Base-by-base conservation (phyloP, 805 yeast genomes). In the Starmerella stigmatis region DNA sequence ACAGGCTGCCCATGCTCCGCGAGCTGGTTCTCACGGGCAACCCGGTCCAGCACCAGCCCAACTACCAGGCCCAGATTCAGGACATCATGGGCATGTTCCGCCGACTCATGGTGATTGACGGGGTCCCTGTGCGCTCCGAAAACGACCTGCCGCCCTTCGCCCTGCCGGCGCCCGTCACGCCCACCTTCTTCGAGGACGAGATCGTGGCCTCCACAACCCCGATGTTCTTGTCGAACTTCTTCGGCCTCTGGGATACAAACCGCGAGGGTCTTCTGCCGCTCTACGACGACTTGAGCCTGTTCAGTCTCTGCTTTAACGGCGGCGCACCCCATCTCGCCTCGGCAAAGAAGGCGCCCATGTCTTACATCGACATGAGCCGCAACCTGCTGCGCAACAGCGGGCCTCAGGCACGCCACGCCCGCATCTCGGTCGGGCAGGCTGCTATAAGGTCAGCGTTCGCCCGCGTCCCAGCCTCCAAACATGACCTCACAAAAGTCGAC, bases 241-340 rank as follows among this genome's bases (percentile, higher is more conserved):
- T 83, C 47, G 76, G 78, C 44, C 65, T 81, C 40, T 92, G 94
- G 94, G 98, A 92, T 65, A 56, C 72, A 5, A 78, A 83, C 58
- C 68, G 98, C 48, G 57, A 70, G 9, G 88, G 80, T 46, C 67
- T 92, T 40, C 60, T 81, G 61, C 71, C 73, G 34, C 67, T 92
- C 25, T 92, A 92, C 60, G 85, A 92, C 43, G 74, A 75, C 39
- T 81, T 80, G 57, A 85, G 96, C 0, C 84, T 81, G 59, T 89
- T 92, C 57, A 86, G 96, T 0, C 60, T 81, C 44, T 81, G 83
- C 49, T 76, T 80, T 19, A 94, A 86, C 63, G 68, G 84, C 1
- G 66, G 78, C 0, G 80, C 81, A 36, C 89, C 94, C 8, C 69
- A 73, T 43, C 47, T 54, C 8, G 47, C 59, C 6, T 52, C 51